Percentiles rank a stretch among this genome's conserved stretches.
Conservation (phyloP, 2,329 filamentous ascomycete species). For the Penicillium sp. region DNA sequence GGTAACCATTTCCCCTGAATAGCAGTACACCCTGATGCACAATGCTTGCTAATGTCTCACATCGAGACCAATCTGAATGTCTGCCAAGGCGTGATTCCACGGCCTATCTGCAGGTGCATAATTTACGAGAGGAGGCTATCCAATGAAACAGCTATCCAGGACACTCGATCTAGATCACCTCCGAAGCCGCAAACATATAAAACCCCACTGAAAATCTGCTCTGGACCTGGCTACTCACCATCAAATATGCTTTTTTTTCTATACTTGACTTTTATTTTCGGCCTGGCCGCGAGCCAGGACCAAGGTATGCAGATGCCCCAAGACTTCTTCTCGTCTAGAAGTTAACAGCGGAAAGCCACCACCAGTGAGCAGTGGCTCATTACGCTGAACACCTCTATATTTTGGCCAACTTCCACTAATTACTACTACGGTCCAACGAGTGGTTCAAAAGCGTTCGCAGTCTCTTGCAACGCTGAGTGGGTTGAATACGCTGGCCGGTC, state of each 20-base stretch:
- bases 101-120: not conserved
- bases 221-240: not conserved
- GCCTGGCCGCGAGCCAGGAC: not conserved
- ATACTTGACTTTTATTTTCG: not conserved
- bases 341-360: not conserved
- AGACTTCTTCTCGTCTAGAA: not conserved
- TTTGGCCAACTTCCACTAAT: constrained; percentile 30
- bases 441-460: constrained; percentile 22
- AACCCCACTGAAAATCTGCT: not conserved
- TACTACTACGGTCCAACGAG: constrained; percentile 30
- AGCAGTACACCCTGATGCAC: not conserved
- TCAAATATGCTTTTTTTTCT: too few species aligned
- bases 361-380: not conserved
- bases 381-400: constrained; percentile 10
- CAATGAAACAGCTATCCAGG: not conserved
- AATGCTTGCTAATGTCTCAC: not conserved
- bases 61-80: not conserved
- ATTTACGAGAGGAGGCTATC: not conserved
- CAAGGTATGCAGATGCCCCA: not conserved
- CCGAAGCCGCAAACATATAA: not conserved
- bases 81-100: not conserved
- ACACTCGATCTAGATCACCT: not conserved
- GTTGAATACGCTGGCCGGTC: constrained; percentile 21
- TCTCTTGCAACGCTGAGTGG: constrained; percentile 27
- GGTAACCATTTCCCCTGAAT: not conserved